Conservation (phyloP, 2,329 filamentous ascomycete genomes). For the Thielaviopsis punctulata region DNA sequence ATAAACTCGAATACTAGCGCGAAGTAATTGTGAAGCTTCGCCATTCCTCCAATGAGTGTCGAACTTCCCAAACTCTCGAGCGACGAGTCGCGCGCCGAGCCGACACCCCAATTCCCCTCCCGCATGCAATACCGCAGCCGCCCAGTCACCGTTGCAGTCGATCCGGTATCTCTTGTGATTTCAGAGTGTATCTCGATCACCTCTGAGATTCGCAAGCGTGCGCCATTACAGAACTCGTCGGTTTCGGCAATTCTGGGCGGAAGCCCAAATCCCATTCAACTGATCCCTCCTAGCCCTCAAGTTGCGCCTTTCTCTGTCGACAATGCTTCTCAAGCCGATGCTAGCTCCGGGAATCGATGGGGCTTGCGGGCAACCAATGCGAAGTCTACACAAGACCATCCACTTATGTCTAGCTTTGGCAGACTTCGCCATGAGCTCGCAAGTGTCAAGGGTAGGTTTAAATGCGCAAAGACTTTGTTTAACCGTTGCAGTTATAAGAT, state of each 20-base stretch:
- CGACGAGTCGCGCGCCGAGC: constrained; percentile 9
- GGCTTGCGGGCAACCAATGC: constrained; percentile 86
- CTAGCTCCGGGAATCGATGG: constrained; percentile 64
- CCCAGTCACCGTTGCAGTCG: constrained; percentile 63
- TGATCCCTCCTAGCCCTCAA: constrained; percentile 28
- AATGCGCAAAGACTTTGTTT: background rate
- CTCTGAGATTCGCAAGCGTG: constrained; percentile 94
- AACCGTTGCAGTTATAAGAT: background rate
- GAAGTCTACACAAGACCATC: constrained; percentile 94
- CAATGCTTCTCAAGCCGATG: constrained; percentile 19
- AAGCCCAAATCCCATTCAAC: constrained; percentile 39
- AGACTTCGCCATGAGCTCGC: constrained; percentile 77
- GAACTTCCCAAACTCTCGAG: background rate
- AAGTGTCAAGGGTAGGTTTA: constrained; percentile 51
- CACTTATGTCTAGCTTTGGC: constrained; percentile 86
- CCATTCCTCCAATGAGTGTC: constrained; percentile 1
- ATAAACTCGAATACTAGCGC: background rate
- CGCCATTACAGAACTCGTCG: constrained; percentile 86
- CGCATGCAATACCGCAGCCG: constrained; percentile 43
- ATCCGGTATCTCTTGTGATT: constrained; percentile 82
- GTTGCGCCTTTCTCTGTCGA: constrained; percentile 1
- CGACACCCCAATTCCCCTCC: constrained; percentile 16
- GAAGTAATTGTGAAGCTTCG: background rate
- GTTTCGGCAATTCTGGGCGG: constrained; percentile 90
- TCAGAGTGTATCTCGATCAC: constrained; percentile 99